Percentiles rank a stretch among this genome's conserved stretches.
phyloP scores from a whole-genome alignment of 768 basidiomycete species.

The Macrolepiota fuliginosa region DNA sequence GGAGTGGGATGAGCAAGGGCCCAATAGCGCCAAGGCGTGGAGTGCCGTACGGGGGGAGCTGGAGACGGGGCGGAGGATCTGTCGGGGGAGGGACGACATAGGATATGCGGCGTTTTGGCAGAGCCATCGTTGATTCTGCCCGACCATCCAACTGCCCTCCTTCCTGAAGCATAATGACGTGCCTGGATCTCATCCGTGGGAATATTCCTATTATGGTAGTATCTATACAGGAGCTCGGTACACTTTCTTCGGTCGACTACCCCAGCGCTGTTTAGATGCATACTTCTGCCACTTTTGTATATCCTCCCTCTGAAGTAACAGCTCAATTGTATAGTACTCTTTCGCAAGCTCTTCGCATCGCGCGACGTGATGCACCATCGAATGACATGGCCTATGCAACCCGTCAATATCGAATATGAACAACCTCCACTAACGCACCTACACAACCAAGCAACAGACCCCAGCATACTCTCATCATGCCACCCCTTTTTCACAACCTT shows the following conservation, averaged over 20 bases:
- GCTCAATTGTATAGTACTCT: constrained; percentile 47
- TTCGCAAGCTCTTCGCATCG: constrained; percentile 49
- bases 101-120: constrained; percentile 70
- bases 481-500: constrained; percentile 58
- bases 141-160: too few species aligned
- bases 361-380: constrained; percentile 15
- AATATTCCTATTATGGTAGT: too few species aligned
- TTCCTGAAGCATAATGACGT: neutral
- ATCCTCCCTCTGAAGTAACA: constrained; percentile 50
- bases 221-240: neutral
- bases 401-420: neutral
- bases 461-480: constrained; percentile 51
- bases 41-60: constrained; percentile 64
- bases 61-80: constrained; percentile 59
- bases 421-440: constrained; percentile 29
- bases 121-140: too few species aligned
- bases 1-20: constrained; percentile 57
- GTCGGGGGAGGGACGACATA: constrained; percentile 82
- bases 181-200: neutral
- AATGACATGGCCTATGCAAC: neutral
- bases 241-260: constrained; percentile 1
- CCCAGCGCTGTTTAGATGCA: constrained; percentile 42
- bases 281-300: constrained; percentile 56
- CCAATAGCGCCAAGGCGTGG: constrained; percentile 64
- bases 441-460: constrained; percentile 62